These are phyloP conservation scores for Candida rishiriensis DNA, from an alignment of 805 yeast species.

Conservation along the genomic window DNA sequence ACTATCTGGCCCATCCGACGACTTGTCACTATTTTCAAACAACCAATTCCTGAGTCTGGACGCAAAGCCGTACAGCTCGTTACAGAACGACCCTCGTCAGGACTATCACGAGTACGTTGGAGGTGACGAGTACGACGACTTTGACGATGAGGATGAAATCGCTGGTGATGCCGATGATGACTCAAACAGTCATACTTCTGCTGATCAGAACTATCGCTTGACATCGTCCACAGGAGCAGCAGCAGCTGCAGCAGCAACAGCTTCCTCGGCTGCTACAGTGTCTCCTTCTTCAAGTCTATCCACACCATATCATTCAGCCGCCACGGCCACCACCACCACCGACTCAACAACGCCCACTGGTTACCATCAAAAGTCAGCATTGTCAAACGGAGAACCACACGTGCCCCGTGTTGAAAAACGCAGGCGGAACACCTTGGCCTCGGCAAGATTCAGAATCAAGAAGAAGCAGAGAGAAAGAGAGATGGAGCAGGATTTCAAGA, in stretches of 20 bases:
- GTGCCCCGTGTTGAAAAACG: slow-evolving; percentile 38
- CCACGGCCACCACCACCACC: neutral
- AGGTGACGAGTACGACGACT: slow-evolving; percentile 2
- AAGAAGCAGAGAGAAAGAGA: slow-evolving; percentile 56
- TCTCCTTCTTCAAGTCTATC: neutral
- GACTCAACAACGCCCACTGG: neutral
- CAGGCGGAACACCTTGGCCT: slow-evolving; percentile 59
- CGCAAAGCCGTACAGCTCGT: slow-evolving; percentile 7
- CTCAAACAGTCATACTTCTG: neutral
- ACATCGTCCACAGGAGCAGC: neutral
- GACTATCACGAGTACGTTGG: neutral
- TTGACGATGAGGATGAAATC: slow-evolving; percentile 3
- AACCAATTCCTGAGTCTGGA: slow-evolving; percentile 22
- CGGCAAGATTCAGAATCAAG: slow-evolving; percentile 60
- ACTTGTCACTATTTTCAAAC: slow-evolving; percentile 22
- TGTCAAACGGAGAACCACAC: too few relatives aligned
- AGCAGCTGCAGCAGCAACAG: neutral
- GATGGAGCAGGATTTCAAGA: slow-evolving; percentile 45
- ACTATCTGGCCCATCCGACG: slow-evolving; percentile 7
- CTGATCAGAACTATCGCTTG: too few relatives aligned
- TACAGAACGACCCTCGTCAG: slow-evolving; percentile 1
- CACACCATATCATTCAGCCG: neutral
- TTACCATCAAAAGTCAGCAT: neutral
- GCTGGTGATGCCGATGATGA: neutral
- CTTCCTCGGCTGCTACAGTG: neutral